phyloP scores from a whole-genome alignment of 768 basidiomycete species.

The Rhodotorula sphaerocarpa region DNA sequence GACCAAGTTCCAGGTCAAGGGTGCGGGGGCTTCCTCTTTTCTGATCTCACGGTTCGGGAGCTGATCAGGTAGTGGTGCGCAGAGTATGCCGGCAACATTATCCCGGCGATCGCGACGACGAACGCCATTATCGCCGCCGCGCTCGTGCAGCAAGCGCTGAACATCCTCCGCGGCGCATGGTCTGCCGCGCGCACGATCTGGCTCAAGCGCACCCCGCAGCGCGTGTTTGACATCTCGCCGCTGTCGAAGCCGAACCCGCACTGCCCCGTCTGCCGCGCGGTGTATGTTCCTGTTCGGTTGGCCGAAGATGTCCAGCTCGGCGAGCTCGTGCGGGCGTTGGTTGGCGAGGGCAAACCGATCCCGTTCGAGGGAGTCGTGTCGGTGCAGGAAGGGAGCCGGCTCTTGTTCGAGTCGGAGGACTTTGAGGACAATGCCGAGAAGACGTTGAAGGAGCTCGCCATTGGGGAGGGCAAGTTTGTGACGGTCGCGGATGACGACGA shows the following conservation, averaged over 20 bases:
- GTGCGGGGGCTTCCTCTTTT: conserved; percentile 45
- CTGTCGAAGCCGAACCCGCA: conserved; percentile 62
- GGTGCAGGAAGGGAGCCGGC: conserved; percentile 75
- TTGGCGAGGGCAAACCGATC: conserved; percentile 47
- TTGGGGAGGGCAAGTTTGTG: conserved; percentile 76
- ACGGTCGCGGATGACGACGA: conserved; percentile 83
- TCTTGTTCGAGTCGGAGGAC: conserved; percentile 88
- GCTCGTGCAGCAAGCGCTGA: conserved; percentile 85
- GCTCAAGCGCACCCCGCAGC: conserved; percentile 64
- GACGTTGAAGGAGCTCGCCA: conserved; percentile 70
- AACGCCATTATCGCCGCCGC: conserved; percentile 94
- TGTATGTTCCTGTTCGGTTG: conserved; percentile 65
- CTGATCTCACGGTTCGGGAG: no score
- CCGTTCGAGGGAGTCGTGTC: conserved; percentile 52
- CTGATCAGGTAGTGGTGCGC: background rate
- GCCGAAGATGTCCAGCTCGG: conserved; percentile 54
- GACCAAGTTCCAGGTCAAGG: conserved; percentile 96
- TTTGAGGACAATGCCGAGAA: conserved; percentile 80
- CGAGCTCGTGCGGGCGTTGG: conserved; percentile 60
- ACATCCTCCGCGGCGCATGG: conserved; percentile 64
- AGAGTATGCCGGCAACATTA: conserved; percentile 99
- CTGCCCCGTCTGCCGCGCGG: conserved; percentile 80
- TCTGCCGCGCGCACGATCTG: conserved; percentile 52
- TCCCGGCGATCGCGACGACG: conserved; percentile 97
- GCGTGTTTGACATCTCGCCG: conserved; percentile 64